Evolutionary conservation across 768 basidiomycete genomes (phyloP).

Genomic region (Pleurotus cornucopiae): DNA sequence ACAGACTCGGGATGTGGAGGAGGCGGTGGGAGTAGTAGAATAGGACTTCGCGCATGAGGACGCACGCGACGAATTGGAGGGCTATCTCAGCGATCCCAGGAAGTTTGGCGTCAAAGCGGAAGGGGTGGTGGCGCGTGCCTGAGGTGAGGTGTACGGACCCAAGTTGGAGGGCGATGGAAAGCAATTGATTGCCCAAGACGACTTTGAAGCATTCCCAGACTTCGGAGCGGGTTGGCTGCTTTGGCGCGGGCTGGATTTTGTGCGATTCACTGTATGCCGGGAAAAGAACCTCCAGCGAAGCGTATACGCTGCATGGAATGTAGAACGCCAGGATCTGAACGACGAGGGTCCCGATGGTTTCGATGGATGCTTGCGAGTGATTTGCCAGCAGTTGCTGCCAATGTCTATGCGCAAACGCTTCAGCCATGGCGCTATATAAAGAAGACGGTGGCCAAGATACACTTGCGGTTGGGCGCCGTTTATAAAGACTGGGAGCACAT

Average conservation of each 20-base stretch:
- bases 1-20: too few relatives aligned
- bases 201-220: constrained; percentile 19
- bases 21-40: constrained; percentile 25
- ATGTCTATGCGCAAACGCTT: background rate
- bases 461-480: too few relatives aligned
- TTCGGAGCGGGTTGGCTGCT: constrained; percentile 19
- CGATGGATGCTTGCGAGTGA: constrained; percentile 16
- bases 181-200: constrained; percentile 19
- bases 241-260: constrained; percentile 22
- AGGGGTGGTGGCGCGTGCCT: constrained; percentile 10
- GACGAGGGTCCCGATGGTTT: constrained; percentile 18
- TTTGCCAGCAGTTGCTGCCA: constrained; percentile 1
- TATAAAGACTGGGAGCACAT: too few relatives aligned
- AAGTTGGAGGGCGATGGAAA: constrained; percentile 18
- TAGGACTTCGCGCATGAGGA: constrained; percentile 21
- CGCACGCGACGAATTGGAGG: constrained; percentile 15
- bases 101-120: constrained; percentile 16
- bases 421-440: background rate
- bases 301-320: constrained; percentile 17
- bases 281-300: constrained; percentile 16
- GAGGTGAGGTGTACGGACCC: constrained; percentile 5
- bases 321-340: constrained; percentile 22
- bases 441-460: too few relatives aligned
- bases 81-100: constrained; percentile 15
- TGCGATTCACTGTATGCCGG: constrained; percentile 20